Evolutionary conservation across 345 rosid species (phyloP).

Genomic region (Salix udensis): DNA sequence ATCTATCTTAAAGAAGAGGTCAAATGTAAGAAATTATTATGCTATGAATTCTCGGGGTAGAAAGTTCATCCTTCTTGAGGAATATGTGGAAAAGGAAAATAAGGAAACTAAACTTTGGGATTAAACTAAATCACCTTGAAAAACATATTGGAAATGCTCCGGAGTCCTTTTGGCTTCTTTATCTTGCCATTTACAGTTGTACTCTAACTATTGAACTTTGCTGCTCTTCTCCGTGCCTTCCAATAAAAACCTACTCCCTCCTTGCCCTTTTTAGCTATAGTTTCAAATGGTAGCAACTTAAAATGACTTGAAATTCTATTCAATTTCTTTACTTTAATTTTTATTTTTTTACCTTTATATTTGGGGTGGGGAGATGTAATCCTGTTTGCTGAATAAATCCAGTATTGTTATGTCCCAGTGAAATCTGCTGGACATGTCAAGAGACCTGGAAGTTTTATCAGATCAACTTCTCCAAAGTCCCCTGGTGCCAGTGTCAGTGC

Average conservation of each 20-base stretch:
- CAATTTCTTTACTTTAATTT: not conserved
- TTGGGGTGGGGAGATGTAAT: not conserved
- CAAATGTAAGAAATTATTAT: not conserved
- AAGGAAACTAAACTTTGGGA: not conserved
- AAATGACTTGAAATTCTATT: not conserved
- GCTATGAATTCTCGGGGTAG: not conserved
- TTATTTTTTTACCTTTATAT: not conserved
- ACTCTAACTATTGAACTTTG: not conserved
- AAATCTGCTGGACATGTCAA: conserved; percentile 56
- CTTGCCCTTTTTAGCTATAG: not conserved
- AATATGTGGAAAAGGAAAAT: not conserved
- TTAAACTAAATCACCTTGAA: not conserved
- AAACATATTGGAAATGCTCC: not conserved
- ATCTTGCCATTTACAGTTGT: not conserved
- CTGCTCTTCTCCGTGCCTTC: not conserved
- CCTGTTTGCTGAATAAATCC: conserved; percentile 3
- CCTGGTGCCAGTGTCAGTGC: conserved; percentile 95
- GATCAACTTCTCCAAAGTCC: conserved; percentile 88
- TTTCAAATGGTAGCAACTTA: not conserved
- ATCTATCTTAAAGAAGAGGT: not conserved
- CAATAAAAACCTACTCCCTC: not conserved
- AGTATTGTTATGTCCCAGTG: conserved; percentile 37
- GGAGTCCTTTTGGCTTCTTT: not conserved
- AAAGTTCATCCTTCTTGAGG: not conserved
- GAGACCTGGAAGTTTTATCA: conserved; percentile 56